Percentiles rank a stretch among this genome's conserved stretches.
phyloP scores from a whole-genome alignment of 371 early-diverging fungal genomes.

The Choanephora cucurbitarum region DNA sequence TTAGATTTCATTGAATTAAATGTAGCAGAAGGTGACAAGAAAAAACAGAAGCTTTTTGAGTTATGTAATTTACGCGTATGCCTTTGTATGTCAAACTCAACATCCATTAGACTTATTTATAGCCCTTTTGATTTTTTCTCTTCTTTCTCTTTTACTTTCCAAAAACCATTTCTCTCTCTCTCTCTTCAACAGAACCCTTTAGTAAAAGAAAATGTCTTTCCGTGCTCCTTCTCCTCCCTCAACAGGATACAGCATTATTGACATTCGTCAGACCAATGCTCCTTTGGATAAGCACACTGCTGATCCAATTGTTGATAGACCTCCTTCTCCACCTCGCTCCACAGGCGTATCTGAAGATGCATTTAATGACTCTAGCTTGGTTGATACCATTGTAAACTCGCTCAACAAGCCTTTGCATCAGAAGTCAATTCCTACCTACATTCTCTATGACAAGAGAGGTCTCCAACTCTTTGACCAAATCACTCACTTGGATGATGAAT shows the following conservation, averaged over 20 bases:
- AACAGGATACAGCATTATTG: conserved; percentile 43
- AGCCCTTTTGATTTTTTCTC: not conserved
- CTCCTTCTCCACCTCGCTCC: conserved; percentile 39
- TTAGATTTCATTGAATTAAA: too few species aligned
- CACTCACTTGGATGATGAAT: conserved; percentile 77
- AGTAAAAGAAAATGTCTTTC: conserved; percentile 13
- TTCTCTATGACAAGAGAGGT: conserved; percentile 84
- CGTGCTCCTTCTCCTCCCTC: conserved; percentile 29
- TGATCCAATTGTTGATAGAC: conserved; percentile 5
- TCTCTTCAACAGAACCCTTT: conserved; percentile 26
- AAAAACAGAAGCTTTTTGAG: too few species aligned
- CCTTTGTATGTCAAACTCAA: too few species aligned
- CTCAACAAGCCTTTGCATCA: conserved; percentile 34
- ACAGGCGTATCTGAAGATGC: conserved; percentile 38
- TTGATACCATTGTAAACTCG: conserved; percentile 49
- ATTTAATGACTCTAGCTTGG: conserved; percentile 43
- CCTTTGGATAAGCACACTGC: not conserved
- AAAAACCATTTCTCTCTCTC: not conserved
- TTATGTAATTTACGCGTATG: too few species aligned
- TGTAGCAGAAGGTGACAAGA: too few species aligned
- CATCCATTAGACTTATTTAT: not conserved
- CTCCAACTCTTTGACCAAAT: conserved; percentile 88
- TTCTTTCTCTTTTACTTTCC: conserved; percentile 1
- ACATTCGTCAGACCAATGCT: conserved; percentile 26
- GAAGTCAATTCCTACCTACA: conserved; percentile 69